Evolutionary conservation across 352 stramenopile species (phyloP).

Genomic region (Globisporangium megalacanthum): DNA sequence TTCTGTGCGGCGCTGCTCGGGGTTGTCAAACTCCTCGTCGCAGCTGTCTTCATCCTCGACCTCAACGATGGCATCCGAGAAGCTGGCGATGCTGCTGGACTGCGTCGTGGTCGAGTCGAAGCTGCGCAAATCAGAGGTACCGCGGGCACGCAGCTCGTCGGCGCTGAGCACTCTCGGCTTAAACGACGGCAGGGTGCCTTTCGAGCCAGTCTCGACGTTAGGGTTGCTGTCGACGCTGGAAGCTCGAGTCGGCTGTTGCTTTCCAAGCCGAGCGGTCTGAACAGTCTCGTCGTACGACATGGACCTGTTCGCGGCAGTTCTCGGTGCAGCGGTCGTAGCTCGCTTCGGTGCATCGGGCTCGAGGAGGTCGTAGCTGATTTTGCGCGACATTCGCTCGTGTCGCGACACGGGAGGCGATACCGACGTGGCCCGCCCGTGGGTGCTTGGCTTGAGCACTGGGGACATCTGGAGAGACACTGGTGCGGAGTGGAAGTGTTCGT

Average conservation of each 20-base stretch:
- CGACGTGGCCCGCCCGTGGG: no score
- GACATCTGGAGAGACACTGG: no score
- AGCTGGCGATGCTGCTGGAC: not conserved
- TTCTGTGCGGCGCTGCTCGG: not conserved
- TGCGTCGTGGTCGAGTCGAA: not conserved
- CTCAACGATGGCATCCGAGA: not conserved
- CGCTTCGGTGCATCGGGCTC: not conserved
- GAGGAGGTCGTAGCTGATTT: conserved; percentile 1
- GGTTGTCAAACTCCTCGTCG: not conserved
- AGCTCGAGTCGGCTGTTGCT: not conserved
- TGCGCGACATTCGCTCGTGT: not conserved
- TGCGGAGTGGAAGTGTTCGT: no score
- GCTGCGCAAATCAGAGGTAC: not conserved
- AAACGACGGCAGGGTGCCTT: not conserved
- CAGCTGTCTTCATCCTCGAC: no score
- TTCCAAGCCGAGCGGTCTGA: not conserved
- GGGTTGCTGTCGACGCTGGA: not conserved
- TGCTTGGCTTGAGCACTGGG: no score
- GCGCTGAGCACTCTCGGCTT: not conserved
- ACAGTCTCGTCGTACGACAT: not conserved
- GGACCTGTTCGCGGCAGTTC: not conserved
- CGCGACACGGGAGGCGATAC: no score
- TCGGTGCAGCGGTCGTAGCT: not conserved
- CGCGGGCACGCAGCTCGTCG: not conserved
- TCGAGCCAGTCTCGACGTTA: not conserved